phyloP scores from a whole-genome alignment of 345 rosid species.

The Kernera saxatilis region DNA sequence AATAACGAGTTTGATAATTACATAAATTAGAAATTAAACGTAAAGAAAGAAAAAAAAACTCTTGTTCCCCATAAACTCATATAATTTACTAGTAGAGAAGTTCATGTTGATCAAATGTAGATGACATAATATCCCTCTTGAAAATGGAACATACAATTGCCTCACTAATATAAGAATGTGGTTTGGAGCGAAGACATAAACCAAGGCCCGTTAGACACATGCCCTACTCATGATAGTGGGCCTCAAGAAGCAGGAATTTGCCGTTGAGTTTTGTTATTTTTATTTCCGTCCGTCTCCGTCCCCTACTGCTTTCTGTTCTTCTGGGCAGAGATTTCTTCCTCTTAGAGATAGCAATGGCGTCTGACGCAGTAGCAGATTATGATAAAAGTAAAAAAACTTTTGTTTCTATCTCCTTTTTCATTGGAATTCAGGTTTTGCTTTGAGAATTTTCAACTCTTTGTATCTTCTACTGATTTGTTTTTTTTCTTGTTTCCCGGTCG shows the following conservation, averaged over 20 bases:
- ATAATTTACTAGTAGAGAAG: too few species aligned
- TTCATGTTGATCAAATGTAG: too few species aligned
- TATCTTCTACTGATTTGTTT: not conserved
- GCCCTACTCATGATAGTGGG: conserved; percentile 13
- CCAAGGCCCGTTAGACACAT: conserved; percentile 2
- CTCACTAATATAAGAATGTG: too few species aligned
- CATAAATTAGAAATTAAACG: too few species aligned
- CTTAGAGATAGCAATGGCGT: conserved; percentile 35
- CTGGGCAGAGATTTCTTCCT: conserved; percentile 11
- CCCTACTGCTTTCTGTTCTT: not conserved
- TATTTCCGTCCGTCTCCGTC: too few species aligned
- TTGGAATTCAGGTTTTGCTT: not conserved
- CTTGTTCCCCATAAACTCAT: too few species aligned
- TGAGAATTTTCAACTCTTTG: not conserved
- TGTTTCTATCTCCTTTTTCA: not conserved
- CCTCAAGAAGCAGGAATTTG: not conserved
- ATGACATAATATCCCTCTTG: too few species aligned
- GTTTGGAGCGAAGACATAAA: not conserved
- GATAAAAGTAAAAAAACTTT: conserved; percentile 6
- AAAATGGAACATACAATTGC: too few species aligned
- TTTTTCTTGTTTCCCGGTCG: not conserved
- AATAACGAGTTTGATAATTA: too few species aligned
- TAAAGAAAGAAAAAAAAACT: too few species aligned
- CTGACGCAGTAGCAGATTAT: conserved; percentile 24
- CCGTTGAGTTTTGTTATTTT: not conserved